Evolutionary conservation across 176 grass and related monocot genomes (phyloP).

Genomic region (Stipa capillata): DNA sequence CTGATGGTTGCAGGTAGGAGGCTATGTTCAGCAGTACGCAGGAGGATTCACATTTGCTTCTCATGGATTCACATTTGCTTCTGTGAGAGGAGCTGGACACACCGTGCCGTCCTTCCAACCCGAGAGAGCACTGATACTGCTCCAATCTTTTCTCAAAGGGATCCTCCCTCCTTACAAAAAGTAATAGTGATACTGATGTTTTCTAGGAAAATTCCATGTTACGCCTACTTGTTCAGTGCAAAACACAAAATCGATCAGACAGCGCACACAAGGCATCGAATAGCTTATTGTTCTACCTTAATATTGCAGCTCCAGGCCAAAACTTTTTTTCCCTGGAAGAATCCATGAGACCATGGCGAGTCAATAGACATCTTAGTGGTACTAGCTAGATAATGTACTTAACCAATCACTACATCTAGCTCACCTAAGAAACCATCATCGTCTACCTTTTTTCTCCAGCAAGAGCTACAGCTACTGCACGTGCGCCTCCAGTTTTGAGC

Average conservation of each 20-base stretch:
- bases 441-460: slow-evolving; percentile 35
- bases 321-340: slow-evolving; percentile 15
- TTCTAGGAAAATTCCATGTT: too few species aligned
- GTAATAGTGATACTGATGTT: neutral
- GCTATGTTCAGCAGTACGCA: slow-evolving; percentile 38
- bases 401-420: slow-evolving; percentile 52
- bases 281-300: slow-evolving; percentile 51
- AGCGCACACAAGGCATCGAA: slow-evolving; percentile 11
- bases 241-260: neutral
- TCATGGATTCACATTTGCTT: slow-evolving; percentile 29
- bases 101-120: slow-evolving; percentile 44
- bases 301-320: slow-evolving; percentile 37
- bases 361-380: slow-evolving; percentile 11
- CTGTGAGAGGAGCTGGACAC: slow-evolving; percentile 48
- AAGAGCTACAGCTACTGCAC: slow-evolving; percentile 42
- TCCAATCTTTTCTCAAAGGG: slow-evolving; percentile 29
- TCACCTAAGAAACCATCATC: slow-evolving; percentile 51
- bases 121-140: slow-evolving; percentile 25
- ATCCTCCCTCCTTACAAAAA: slow-evolving; percentile 26
- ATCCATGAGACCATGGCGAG: slow-evolving; percentile 28
- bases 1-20: slow-evolving; percentile 24
- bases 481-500: neutral
- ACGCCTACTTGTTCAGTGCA: neutral
- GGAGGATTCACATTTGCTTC: too few species aligned
- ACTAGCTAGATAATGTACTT: slow-evolving; percentile 40